Conservation (phyloP, 805 yeast genomes). For the Wickerhamomyces canadensis region DNA sequence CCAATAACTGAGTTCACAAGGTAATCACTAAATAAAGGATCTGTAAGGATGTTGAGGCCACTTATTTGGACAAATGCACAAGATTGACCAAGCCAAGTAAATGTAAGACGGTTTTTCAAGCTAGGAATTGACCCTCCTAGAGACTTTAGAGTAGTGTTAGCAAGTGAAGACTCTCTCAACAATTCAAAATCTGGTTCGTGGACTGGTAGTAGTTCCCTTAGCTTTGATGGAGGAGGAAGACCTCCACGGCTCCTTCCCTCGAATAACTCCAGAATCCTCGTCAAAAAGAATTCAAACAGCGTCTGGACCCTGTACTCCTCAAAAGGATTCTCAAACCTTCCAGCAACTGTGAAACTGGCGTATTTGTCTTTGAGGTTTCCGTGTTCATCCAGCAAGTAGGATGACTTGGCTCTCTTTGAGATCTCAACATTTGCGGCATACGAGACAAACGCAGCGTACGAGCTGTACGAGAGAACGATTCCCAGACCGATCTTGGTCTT, state of each 20-base stretch:
- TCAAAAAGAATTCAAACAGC: constrained; percentile 72
- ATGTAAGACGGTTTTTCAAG: constrained; percentile 43
- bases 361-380: constrained; percentile 34
- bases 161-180: constrained; percentile 14
- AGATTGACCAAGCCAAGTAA: constrained; percentile 94
- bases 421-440: constrained; percentile 50
- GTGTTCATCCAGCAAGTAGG: too few species aligned
- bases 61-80: constrained; percentile 71
- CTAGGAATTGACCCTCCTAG: constrained; percentile 27
- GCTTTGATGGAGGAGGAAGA: constrained; percentile 41
- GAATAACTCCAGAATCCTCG: constrained; percentile 66
- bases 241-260: constrained; percentile 56
- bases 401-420: constrained; percentile 37
- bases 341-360: constrained; percentile 50
- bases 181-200: constrained; percentile 40
- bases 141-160: constrained; percentile 3
- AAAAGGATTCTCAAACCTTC: constrained; percentile 88
- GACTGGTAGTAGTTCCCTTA: constrained; percentile 55
- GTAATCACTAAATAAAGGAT: constrained; percentile 71
- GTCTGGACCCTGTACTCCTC: constrained; percentile 88
- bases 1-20: constrained; percentile 63
- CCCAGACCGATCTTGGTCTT: constrained; percentile 25
- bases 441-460: constrained; percentile 60
- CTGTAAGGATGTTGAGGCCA: constrained; percentile 74
- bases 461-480: constrained; percentile 45